Base-by-base conservation (phyloP, 768 basidiomycete species). In the Boletus subcaerulescens region DNA sequence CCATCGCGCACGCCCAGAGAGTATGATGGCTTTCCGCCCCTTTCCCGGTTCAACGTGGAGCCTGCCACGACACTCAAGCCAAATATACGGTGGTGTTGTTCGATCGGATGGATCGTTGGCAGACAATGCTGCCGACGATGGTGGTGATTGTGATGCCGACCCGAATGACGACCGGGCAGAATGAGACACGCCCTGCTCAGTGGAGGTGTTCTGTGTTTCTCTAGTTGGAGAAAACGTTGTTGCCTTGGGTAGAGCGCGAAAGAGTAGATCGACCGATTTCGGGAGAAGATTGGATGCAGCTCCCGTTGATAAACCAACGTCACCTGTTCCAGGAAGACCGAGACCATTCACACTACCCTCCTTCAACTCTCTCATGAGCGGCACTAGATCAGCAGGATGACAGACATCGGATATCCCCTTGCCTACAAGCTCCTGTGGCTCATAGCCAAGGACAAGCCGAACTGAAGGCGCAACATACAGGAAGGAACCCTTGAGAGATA, bases 21-120 rank as follows among this genome's bases (percentile, higher is more conserved):
- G 77, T 35, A 99, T 84, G 65, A 99, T 93, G 2, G 93, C 92
- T 72, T 98, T 97, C 36, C 93, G 77, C 1, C 93, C 93, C 66
- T 98, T 98, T 2, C 93, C 93, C 0, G 93, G 87, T 74, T 99
- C 96, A 52, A 91, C 81, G 63, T 95, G 89, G 39, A 98, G 77
- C 31, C 91, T 78, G 1, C 96, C 96, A n/a, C 87, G 78, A 47
- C 86, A 88, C 68, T 97, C 93, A 15, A 98, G 77, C 96, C 96
- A 99, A 18, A 93, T 80, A 71, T 88, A 94, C 2, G 62, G 62
- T 2, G 76, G 76, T 40, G 42, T 0, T 32, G 51, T 40, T 18
- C 38, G 43, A 11, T 52, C 45, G 59, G 53, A 44, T 3, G 40
- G 3, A 46, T 50, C 42, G 17, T 35, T 42, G 26, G 50, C 51